Percentiles rank a stretch among this genome's conserved stretches.
phyloP scores from a whole-genome alignment of 352 stramenopile genomes.

The Globisporangium takayamanum region DNA sequence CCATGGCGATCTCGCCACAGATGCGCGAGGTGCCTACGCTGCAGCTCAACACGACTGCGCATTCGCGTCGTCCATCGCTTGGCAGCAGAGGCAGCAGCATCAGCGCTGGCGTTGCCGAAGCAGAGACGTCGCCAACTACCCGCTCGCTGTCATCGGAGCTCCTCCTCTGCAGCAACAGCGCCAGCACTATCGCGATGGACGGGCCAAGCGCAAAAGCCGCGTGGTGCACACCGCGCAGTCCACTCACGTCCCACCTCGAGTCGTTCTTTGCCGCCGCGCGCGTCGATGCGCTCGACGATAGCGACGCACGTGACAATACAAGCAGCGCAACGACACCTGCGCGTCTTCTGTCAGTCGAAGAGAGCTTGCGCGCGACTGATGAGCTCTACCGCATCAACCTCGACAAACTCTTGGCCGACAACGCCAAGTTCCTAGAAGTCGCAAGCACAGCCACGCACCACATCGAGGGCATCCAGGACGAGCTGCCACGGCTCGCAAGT shows the following conservation, averaged over 20 bases:
- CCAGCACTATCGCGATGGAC: not conserved
- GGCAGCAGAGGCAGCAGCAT: not conserved
- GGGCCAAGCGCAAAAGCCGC: constrained; percentile 29
- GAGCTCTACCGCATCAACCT: constrained; percentile 50
- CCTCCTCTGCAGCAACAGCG: constrained; percentile 7
- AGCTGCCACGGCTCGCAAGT: constrained; percentile 31
- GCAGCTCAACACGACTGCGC: not conserved
- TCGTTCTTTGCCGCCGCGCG: constrained; percentile 28
- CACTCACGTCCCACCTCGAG: constrained; percentile 20
- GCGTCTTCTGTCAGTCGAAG: constrained; percentile 39
- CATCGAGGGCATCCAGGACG: constrained; percentile 39
- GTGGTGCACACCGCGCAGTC: constrained; percentile 53
- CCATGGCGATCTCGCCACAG: constrained; percentile 22
- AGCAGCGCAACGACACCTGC: constrained; percentile 19
- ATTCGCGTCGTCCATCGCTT: not conserved
- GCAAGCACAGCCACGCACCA: constrained; percentile 40
- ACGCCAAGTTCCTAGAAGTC: constrained; percentile 64
- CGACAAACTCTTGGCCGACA: constrained; percentile 28
- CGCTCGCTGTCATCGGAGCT: constrained; percentile 13
- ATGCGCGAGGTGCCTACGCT: constrained; percentile 19
- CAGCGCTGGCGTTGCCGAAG: constrained; percentile 2
- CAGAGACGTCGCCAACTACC: constrained; percentile 31
- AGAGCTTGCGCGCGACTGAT: constrained; percentile 31
- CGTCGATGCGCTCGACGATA: not conserved
- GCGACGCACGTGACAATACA: not conserved